phyloP scores from a whole-genome alignment of 495 filamentous ascomycete species.

The Tuber umbilicatum region DNA sequence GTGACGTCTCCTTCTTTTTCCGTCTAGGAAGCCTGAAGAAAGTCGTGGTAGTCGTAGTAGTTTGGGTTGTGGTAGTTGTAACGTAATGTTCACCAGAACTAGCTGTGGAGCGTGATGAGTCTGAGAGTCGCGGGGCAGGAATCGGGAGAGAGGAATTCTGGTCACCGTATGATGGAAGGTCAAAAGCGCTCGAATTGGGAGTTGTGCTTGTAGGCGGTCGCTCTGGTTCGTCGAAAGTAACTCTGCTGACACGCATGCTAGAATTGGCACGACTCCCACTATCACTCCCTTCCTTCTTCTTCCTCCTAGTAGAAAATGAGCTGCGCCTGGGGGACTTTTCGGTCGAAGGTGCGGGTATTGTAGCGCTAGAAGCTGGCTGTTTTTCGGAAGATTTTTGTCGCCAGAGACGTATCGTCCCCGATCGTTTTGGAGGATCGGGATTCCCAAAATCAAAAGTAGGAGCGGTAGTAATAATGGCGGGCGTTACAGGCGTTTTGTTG shows the following conservation, averaged over 20 bases:
- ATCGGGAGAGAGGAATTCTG: conserved; percentile 59
- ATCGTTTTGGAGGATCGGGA: conserved; percentile 22
- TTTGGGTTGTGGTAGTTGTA: conserved; percentile 57
- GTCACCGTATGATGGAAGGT: conserved; percentile 50
- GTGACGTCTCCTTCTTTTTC: conserved; percentile 70
- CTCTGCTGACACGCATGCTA: conserved; percentile 47
- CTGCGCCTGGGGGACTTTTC: conserved; percentile 38
- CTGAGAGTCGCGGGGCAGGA: conserved; percentile 67
- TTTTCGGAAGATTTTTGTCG: conserved; percentile 29
- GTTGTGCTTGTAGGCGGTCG: conserved; percentile 44
- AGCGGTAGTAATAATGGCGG: conserved; percentile 87
- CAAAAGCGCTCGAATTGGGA: conserved; percentile 13
- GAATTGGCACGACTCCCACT: conserved; percentile 40
- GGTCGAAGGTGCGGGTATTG: conserved; percentile 17
- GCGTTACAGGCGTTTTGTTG: conserved; percentile 51
- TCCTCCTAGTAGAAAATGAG: conserved; percentile 45
- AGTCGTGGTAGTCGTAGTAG: conserved; percentile 58
- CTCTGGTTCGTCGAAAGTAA: conserved; percentile 63
- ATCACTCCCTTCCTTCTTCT: conserved; percentile 18
- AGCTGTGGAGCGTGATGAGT: conserved; percentile 85
- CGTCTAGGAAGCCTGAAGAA: conserved; percentile 77
- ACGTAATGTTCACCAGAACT: conserved; percentile 65
- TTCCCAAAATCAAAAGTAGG: conserved; percentile 60
- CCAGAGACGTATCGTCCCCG: conserved; percentile 37
- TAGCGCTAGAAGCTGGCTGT: conserved; percentile 11